Percentiles rank a stretch among this genome's conserved stretches.
Evolutionary conservation across 306 rosid species (phyloP).

Genomic region (Vicia faba): DNA sequence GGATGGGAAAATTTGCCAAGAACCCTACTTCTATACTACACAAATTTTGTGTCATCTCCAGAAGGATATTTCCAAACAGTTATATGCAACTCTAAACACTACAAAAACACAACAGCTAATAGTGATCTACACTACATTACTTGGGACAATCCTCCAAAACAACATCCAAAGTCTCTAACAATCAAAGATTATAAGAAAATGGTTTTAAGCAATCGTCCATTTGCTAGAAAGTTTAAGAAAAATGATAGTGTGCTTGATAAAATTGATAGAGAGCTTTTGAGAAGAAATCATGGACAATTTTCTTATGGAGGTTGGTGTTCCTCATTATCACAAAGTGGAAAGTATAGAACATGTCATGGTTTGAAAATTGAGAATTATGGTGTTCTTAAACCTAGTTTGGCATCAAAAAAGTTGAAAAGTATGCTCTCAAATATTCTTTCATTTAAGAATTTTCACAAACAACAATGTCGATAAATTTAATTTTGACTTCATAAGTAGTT

Average conservation of each 20-base stretch:
- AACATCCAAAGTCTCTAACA: constrained; percentile 79
- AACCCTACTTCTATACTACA: constrained; percentile 82
- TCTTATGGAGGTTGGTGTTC: constrained; percentile 82
- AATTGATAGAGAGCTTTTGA: constrained; percentile 72
- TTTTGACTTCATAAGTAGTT: neutral
- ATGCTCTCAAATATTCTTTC: constrained; percentile 50
- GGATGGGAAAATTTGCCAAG: constrained; percentile 96
- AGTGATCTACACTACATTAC: constrained; percentile 86
- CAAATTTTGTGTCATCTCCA: constrained; percentile 93
- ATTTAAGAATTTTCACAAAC: constrained; percentile 46
- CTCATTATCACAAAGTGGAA: constrained; percentile 41
- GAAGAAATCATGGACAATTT: constrained; percentile 50
- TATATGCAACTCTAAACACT: constrained; percentile 69
- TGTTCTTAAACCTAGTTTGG: constrained; percentile 58
- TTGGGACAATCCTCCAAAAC: constrained; percentile 97
- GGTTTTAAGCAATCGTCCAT: constrained; percentile 70
- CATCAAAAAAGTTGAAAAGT: constrained; percentile 63
- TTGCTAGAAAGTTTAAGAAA: constrained; percentile 82
- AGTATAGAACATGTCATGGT: constrained; percentile 42
- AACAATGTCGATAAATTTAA: constrained; percentile 59
- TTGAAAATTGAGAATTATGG: constrained; percentile 56
- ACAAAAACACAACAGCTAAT: constrained; percentile 73
- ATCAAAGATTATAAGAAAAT: constrained; percentile 58
- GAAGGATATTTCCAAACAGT: constrained; percentile 92
- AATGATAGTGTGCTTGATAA: constrained; percentile 64